Conservation (phyloP, 371 early-diverging fungal genomes). For the Batkoa obscura region DNA sequence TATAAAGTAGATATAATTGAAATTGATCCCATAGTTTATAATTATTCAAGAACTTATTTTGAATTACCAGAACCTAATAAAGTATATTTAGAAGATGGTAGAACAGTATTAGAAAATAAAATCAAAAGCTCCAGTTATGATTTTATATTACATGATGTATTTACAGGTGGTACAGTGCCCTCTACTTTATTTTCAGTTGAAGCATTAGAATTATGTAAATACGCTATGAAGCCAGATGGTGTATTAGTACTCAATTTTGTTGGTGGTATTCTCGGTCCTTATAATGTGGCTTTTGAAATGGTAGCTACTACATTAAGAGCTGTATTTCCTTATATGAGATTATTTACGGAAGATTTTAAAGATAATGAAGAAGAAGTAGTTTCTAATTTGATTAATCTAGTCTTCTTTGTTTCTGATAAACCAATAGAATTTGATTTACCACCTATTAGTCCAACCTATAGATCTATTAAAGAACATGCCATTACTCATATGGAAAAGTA, state of each 20-base stretch:
- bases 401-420: constrained; percentile 42
- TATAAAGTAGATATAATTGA: constrained; percentile 53
- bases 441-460: constrained; percentile 13
- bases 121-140: constrained; percentile 26
- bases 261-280: constrained; percentile 19
- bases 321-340: constrained; percentile 28
- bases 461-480: constrained; percentile 13
- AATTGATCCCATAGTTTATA: constrained; percentile 43
- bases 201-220: constrained; percentile 28
- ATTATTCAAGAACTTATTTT: constrained; percentile 44
- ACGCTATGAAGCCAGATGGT: constrained; percentile 49
- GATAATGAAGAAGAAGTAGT: constrained; percentile 1
- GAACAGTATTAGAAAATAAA: background rate
- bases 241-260: constrained; percentile 55
- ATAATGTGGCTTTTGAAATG: constrained; percentile 20
- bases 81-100: constrained; percentile 41
- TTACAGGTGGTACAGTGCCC: constrained; percentile 61
- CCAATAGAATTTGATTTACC: constrained; percentile 21
- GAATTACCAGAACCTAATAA: constrained; percentile 24
- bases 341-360: constrained; percentile 24
- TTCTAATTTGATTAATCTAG: constrained; percentile 10
- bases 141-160: constrained; percentile 73
- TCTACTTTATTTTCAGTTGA: constrained; percentile 40
- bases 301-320: constrained; percentile 26
- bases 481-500: constrained; percentile 3